These are phyloP conservation scores for Pleurotus sapidus DNA, from an alignment of 768 basidiomycete species.

Conservation along the genomic window DNA sequence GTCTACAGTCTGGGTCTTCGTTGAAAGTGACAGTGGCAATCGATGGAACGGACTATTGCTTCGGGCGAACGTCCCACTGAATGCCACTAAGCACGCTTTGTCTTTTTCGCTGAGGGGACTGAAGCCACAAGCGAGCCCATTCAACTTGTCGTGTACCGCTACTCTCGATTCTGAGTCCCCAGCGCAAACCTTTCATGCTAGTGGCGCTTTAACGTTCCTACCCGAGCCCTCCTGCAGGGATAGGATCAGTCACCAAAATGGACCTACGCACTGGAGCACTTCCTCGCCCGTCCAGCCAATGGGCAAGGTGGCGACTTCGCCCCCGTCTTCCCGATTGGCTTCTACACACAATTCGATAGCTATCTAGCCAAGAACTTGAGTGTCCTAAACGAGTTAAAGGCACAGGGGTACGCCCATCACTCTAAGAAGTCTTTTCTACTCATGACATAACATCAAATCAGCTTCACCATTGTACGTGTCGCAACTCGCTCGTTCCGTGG, in stretches of 20 bases:
- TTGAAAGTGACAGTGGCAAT: constrained; percentile 44
- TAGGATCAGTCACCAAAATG: constrained; percentile 62
- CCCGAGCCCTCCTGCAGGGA: constrained; percentile 42
- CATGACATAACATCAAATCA: constrained; percentile 11
- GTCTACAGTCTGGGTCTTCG: constrained; percentile 19
- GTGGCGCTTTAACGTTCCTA: constrained; percentile 44
- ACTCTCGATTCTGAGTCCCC: constrained; percentile 20
- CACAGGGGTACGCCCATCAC: constrained; percentile 43
- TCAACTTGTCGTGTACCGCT: constrained; percentile 35
- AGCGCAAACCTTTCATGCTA: constrained; percentile 41
- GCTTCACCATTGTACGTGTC: constrained; percentile 38
- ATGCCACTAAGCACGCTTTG: constrained; percentile 47
- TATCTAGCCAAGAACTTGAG: constrained; percentile 53
- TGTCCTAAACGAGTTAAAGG: constrained; percentile 52
- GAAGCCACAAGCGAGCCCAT: constrained; percentile 37
- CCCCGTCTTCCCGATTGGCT: constrained; percentile 70
- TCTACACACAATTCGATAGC: constrained; percentile 60
- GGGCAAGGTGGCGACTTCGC: constrained; percentile 48
- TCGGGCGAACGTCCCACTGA: constrained; percentile 46
- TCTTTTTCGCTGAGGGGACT: constrained; percentile 46
- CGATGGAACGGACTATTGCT: constrained; percentile 30
- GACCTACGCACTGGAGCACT: constrained; percentile 58
- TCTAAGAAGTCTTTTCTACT: background rate
- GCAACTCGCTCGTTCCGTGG: background rate
- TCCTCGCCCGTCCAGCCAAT: constrained; percentile 44